Evolutionary conservation across 345 rosid species (phyloP).

Genomic region (Firmiana major): DNA sequence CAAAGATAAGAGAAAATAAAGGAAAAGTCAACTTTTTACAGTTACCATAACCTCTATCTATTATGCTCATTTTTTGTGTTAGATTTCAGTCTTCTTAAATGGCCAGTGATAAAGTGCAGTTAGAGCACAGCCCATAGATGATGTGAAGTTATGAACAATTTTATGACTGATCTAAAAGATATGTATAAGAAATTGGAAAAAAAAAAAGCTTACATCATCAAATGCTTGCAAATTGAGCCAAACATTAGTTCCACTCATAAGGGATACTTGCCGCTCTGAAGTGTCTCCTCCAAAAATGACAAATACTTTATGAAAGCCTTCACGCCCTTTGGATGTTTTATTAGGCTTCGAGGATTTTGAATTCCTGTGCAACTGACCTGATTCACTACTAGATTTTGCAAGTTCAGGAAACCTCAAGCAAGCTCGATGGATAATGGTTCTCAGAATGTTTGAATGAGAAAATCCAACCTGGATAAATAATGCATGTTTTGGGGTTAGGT

Average conservation of each 20-base stretch:
- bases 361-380: slow-evolving; percentile 36
- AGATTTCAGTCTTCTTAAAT: background rate
- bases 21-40: background rate
- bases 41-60: background rate
- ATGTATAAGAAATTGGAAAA: background rate
- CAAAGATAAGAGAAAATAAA: background rate
- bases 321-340: slow-evolving; percentile 27
- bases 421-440: slow-evolving; percentile 65
- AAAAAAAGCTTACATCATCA: slow-evolving; percentile 59
- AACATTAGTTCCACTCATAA: slow-evolving; percentile 93
- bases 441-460: slow-evolving; percentile 87
- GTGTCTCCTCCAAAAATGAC: slow-evolving; percentile 90
- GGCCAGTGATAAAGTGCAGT: background rate
- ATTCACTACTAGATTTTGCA: slow-evolving; percentile 34
- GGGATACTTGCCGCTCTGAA: slow-evolving; percentile 96
- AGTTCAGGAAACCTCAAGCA: slow-evolving; percentile 77
- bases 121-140: background rate
- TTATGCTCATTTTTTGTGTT: background rate
- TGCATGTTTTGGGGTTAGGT: slow-evolving; percentile 4
- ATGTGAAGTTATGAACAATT: slow-evolving; percentile 3
- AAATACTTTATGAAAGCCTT: slow-evolving; percentile 52
- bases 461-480: slow-evolving; percentile 75
- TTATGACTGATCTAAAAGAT: background rate
- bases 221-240: slow-evolving; percentile 89
- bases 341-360: slow-evolving; percentile 22